Conservation (phyloP, 495 filamentous ascomycete species). For the Aspergillus sclerotiicarbonarius region DNA sequence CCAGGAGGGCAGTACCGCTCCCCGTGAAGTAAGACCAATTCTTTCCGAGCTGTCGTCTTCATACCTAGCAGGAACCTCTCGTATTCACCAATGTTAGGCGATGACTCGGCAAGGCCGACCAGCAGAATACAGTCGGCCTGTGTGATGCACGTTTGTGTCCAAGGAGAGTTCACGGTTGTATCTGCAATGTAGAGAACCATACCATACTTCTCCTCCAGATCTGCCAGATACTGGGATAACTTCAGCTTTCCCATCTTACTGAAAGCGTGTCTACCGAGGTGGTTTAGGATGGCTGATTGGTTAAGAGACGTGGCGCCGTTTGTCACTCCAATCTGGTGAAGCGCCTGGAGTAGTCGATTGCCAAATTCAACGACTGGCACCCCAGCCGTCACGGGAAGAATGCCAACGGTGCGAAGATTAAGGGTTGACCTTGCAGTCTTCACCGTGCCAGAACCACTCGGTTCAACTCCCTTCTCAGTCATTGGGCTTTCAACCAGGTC, state of each 20-base stretch:
- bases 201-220: conserved; percentile 95
- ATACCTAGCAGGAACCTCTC: conserved; percentile 93
- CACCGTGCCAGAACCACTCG: conserved; percentile 53
- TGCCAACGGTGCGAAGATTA: conserved; percentile 89
- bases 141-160: conserved; percentile 96
- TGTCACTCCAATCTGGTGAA: conserved; percentile 81
- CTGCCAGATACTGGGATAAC: conserved; percentile 91
- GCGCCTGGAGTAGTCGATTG: conserved; percentile 80
- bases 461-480: conserved; percentile 63
- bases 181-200: conserved; percentile 97
- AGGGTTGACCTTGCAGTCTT: conserved; percentile 79
- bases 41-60: conserved; percentile 94
- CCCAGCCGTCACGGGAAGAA: conserved; percentile 85
- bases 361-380: conserved; percentile 95
- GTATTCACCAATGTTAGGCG: conserved; percentile 88
- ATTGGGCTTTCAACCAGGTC: conserved; percentile 77
- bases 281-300: conserved; percentile 89
- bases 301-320: conserved; percentile 92
- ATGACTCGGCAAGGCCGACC: conserved; percentile 87
- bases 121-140: conserved; percentile 95
- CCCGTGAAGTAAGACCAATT: conserved; percentile 87
- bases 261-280: conserved; percentile 92
- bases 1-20: conserved; percentile 87
- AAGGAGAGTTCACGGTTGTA: conserved; percentile 91
- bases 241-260: conserved; percentile 97